Base-by-base conservation (phyloP, 169 alveolate genomes). In the Plasmodium blacklocki region DNA sequence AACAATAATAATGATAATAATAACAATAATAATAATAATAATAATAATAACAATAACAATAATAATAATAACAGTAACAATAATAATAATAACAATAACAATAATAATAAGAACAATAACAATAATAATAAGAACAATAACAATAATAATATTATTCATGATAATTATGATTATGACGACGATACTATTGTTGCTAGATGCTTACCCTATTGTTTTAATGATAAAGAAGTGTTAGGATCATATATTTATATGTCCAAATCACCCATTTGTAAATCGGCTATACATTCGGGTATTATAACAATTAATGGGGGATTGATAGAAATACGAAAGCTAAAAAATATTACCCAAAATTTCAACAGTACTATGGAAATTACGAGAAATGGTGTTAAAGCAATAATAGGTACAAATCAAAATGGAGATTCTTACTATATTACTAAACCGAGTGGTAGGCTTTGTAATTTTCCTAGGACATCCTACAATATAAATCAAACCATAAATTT, bases 261-360 rank as follows among this genome's bases (percentile, higher is more conserved):
- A 5, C 91, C 95, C 2, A 86, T 92, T 19, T 92, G 95, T 49
- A 92, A 92, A 90, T 92, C 95, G 32, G 93, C 95, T 29, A 88
- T 92, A 26, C 95, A 92, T 68, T 89, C 95, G 49, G 95, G 95
- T 18, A 72, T 92, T 18, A 88, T 92, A 50, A 88, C 89, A 45
- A 80, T 78, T 32, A 78, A 85, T 18, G 87, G 91, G 14, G 95
- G 95, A 6, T 74, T 83, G 8, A 59, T 83, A 15, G 86, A 67
- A 43, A 83, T 83, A 67, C 68, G 68, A 58, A 83, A 83, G 59
- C 60, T 83, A 39, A n/a, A 56, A 54, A 49, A 83, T 54, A 83
- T 83, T 54, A 83, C 91, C 3, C 91, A 83, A 14, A 59, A 71
- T 11, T 83, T 68, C 23, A 67, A 54, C 47, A 83, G 56, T 60